Conservation (phyloP, 2,329 filamentous ascomycete genomes). For the Fusarium sp. region DNA sequence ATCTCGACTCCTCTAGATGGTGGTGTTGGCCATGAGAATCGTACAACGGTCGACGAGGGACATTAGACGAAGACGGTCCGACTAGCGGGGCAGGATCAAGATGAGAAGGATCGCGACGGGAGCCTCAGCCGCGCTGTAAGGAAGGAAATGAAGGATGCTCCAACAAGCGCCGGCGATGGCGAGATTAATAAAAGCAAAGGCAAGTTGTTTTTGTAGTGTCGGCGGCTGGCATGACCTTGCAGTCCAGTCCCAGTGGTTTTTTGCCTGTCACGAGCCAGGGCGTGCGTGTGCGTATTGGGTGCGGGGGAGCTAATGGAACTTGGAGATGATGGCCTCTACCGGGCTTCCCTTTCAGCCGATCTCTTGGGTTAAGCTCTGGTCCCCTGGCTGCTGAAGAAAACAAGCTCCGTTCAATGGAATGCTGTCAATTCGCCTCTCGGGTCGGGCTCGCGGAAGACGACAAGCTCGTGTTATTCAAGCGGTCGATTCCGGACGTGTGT, state of each 20-base stretch:
- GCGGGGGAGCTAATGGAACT: conserved; percentile 17
- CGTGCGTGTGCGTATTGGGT: conserved; percentile 20
- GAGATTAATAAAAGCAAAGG: conserved; percentile 26
- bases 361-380: neutral
- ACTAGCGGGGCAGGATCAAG: conserved; percentile 20
- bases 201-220: conserved; percentile 9
- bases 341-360: neutral
- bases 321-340: neutral
- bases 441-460: neutral
- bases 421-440: neutral
- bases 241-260: neutral
- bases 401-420: neutral
- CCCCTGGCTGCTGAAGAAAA: neutral
- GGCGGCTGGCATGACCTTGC: conserved; percentile 3
- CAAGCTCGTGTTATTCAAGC: conserved; percentile 26
- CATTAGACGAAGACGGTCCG: conserved; percentile 31
- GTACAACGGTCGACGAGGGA: conserved; percentile 28
- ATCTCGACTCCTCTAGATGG: conserved; percentile 18
- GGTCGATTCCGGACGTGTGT: conserved; percentile 18
- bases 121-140: neutral
- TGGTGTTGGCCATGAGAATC: conserved; percentile 10
- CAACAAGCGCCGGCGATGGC: conserved; percentile 4
- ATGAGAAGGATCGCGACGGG: neutral
- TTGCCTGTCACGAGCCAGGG: conserved; percentile 33
- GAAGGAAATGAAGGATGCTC: neutral